phyloP scores from a whole-genome alignment of 2,329 filamentous ascomycete genomes.

The Alternaria sp. region DNA sequence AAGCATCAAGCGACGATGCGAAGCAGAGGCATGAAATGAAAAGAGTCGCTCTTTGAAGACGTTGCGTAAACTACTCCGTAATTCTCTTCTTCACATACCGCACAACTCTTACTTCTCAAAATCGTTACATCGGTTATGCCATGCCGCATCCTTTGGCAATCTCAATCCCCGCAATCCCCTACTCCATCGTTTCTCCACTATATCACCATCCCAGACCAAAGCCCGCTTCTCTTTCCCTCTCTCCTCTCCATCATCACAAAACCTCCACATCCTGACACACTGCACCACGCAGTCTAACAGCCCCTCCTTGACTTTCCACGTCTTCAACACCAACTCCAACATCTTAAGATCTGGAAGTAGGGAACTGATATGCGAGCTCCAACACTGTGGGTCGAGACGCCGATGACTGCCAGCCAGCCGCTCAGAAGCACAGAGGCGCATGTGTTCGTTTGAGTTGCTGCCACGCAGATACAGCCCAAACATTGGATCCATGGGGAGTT shows the following conservation, averaged over 20 bases:
- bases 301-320: conserved; percentile 32
- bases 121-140: conserved; percentile 6
- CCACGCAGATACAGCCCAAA: conserved; percentile 7
- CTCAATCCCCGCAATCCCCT: conserved; percentile 1
- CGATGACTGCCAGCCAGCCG: conserved; percentile 27
- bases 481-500: conserved; percentile 37
- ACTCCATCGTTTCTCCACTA: conserved; percentile 29
- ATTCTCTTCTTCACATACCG: conserved; percentile 10
- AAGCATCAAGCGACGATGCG: neutral
- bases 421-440: conserved; percentile 29
- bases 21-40: neutral
- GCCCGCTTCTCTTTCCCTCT: conserved; percentile 11
- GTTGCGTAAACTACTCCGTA: neutral
- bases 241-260: conserved; percentile 8
- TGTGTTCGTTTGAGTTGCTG: conserved; percentile 21
- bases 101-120: conserved; percentile 20
- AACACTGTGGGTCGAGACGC: conserved; percentile 9
- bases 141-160: neutral
- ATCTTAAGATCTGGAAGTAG: conserved; percentile 31
- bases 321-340: conserved; percentile 39
- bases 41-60: neutral
- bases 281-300: conserved; percentile 39
- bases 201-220: conserved; percentile 37
- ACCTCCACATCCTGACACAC: conserved; percentile 44
- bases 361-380: conserved; percentile 23